Percentiles rank a stretch among this genome's conserved stretches.
phyloP scores from a whole-genome alignment of 148 eudicot species.

The Rhododendron vialii region DNA sequence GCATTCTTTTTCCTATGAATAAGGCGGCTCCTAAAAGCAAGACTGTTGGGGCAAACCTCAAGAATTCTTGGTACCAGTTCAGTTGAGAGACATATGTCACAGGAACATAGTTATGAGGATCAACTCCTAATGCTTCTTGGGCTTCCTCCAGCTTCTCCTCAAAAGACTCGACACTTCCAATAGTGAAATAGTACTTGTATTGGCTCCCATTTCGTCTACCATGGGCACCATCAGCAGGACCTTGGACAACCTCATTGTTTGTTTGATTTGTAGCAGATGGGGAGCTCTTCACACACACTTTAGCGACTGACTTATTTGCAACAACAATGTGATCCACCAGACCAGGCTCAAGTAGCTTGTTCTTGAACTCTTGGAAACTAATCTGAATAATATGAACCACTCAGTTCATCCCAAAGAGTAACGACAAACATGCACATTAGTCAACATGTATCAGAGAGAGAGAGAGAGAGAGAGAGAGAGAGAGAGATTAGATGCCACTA shows the following conservation, averaged over 20 bases:
- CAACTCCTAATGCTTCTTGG: constrained; percentile 42
- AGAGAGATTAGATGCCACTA: neutral
- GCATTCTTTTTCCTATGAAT: constrained; percentile 38
- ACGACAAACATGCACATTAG: neutral
- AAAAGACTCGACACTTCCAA: constrained; percentile 54
- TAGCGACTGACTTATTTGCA: constrained; percentile 45
- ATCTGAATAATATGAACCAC: constrained; percentile 28
- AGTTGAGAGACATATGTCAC: constrained; percentile 39
- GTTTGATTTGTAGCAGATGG: constrained; percentile 14
- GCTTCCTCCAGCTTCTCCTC: constrained; percentile 60
- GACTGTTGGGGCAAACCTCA: constrained; percentile 36
- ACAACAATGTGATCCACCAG: constrained; percentile 50
- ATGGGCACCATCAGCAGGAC: constrained; percentile 15
- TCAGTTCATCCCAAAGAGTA: neutral
- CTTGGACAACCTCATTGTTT: constrained; percentile 14
- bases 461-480: neutral
- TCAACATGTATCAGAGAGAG: too few relatives aligned
- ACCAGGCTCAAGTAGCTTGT: constrained; percentile 53
- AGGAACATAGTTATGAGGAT: constrained; percentile 45
- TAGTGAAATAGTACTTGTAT: constrained; percentile 39
- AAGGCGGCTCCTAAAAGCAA: constrained; percentile 34
- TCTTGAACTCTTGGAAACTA: constrained; percentile 59
- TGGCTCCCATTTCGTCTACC: constrained; percentile 13
- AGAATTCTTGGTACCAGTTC: constrained; percentile 35
- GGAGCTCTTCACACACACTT: constrained; percentile 40